phyloP scores from a whole-genome alignment of 257 asterid genomes.

The Perilla frutescens region DNA sequence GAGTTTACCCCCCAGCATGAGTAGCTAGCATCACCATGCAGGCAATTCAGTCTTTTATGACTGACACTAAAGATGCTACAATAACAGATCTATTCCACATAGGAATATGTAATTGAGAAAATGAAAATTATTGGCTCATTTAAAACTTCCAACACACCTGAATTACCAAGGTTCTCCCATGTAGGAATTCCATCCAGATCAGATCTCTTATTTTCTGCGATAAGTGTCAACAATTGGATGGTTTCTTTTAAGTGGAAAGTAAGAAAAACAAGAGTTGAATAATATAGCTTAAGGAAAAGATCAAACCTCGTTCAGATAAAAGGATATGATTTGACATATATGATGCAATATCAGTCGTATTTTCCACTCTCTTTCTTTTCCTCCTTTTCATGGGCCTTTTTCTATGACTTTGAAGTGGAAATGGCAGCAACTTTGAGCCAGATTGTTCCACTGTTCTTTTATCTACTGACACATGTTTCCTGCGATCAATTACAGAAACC shows the following conservation, averaged over 20 bases:
- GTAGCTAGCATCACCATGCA: slow-evolving; percentile 3
- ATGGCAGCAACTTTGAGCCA: slow-evolving; percentile 67
- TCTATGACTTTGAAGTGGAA: slow-evolving; percentile 42
- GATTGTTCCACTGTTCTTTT: slow-evolving; percentile 51
- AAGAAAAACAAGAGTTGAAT: not conserved
- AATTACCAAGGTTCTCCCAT: slow-evolving; percentile 62
- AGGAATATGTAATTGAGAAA: not conserved
- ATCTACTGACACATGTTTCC: slow-evolving; percentile 49
- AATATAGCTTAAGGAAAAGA: slow-evolving; percentile 28
- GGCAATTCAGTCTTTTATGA: not conserved
- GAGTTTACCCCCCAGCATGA: not conserved
- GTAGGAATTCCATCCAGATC: slow-evolving; percentile 63
- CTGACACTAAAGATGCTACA: slow-evolving; percentile 26
- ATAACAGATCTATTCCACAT: slow-evolving; percentile 22
- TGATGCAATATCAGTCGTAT: slow-evolving; percentile 51
- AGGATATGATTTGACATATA: slow-evolving; percentile 75
- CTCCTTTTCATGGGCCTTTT: slow-evolving; percentile 68
- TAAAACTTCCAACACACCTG: slow-evolving; percentile 51
- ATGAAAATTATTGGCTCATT: not conserved
- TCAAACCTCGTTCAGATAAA: slow-evolving; percentile 68
- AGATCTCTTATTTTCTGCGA: slow-evolving; percentile 68
- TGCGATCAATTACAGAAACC: slow-evolving; percentile 48
- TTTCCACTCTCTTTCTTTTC: slow-evolving; percentile 74
- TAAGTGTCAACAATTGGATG: slow-evolving; percentile 20
- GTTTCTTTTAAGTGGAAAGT: slow-evolving; percentile 8